Evolutionary conservation across 306 rosid genomes (phyloP).

Genomic region (Prunus mume): DNA sequence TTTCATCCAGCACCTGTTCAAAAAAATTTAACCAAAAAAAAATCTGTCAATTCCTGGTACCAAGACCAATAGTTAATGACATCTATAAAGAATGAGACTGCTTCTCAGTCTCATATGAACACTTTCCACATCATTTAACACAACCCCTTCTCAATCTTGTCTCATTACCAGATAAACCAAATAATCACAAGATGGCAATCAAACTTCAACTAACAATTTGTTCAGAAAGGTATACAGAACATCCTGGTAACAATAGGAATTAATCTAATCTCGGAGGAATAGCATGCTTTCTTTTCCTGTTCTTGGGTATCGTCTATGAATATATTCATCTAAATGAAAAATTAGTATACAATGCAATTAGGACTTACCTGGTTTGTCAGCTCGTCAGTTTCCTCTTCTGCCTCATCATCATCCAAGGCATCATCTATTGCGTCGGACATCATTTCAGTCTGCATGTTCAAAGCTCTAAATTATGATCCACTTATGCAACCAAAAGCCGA

Average conservation of each 20-base stretch:
- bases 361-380: conserved; percentile 80
- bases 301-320: background rate
- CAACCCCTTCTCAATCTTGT: conserved; percentile 13
- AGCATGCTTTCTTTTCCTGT: background rate
- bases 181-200: background rate
- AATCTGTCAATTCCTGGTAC: conserved; percentile 26
- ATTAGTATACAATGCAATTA: conserved; percentile 22
- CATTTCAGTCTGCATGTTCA: conserved; percentile 89
- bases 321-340: background rate
- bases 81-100: conserved; percentile 4
- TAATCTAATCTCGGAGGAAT: background rate
- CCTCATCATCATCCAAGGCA: conserved; percentile 88
- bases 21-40: background rate
- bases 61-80: conserved; percentile 21
- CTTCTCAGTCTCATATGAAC: background rate
- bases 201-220: background rate
- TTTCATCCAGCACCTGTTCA: conserved; percentile 93
- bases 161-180: background rate
- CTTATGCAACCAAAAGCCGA: conserved; percentile 4
- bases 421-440: conserved; percentile 95
- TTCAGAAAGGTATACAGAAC: background rate
- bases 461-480: conserved; percentile 25
- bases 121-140: conserved; percentile 10
- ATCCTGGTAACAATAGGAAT: background rate
- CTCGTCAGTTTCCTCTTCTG: conserved; percentile 97